Evolutionary conservation across 352 stramenopile species (phyloP).

Genomic region (Pythium phragmiticola): DNA sequence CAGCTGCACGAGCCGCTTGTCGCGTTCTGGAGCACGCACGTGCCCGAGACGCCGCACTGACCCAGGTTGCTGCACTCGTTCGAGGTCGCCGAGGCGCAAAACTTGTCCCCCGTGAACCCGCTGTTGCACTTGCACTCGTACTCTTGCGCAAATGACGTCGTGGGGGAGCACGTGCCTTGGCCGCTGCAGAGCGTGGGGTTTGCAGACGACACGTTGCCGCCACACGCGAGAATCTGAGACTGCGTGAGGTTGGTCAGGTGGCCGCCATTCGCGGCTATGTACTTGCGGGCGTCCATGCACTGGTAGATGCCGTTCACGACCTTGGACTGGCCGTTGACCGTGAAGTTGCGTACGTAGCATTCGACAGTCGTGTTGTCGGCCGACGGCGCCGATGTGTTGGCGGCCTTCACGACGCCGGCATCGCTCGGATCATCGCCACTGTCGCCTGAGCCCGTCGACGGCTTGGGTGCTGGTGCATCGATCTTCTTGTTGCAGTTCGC

Average conservation of each 20-base stretch:
- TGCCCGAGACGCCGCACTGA: conserved; percentile 60
- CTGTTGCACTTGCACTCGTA: conserved; percentile 80
- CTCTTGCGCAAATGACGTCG: conserved; percentile 49
- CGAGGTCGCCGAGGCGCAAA: conserved; percentile 48
- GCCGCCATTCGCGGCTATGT: conserved; percentile 49
- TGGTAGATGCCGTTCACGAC: conserved; percentile 76
- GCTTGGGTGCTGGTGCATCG: conserved; percentile 32
- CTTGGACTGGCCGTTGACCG: conserved; percentile 36
- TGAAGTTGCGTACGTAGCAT: conserved; percentile 72
- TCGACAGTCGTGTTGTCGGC: conserved; percentile 47
- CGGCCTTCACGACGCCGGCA: conserved; percentile 24
- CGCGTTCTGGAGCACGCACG: conserved; percentile 36
- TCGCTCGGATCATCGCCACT: conserved; percentile 20
- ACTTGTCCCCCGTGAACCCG: conserved; percentile 57
- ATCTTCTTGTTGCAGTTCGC: conserved; percentile 62
- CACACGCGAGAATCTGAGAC: conserved; percentile 49
- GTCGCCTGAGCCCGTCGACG: conserved; percentile 15
- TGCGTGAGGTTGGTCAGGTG: conserved; percentile 66
- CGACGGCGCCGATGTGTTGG: conserved; percentile 5
- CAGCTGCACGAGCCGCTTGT: conserved; percentile 50
- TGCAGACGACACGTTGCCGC: conserved; percentile 39
- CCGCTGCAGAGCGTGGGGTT: conserved; percentile 53
- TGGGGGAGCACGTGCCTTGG: conserved; percentile 70
- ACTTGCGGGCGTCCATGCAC: conserved; percentile 70
- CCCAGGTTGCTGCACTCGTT: conserved; percentile 75